Evolutionary conservation across 176 grass and related monocot species (phyloP).

Genomic region (Thalia dealbata): DNA sequence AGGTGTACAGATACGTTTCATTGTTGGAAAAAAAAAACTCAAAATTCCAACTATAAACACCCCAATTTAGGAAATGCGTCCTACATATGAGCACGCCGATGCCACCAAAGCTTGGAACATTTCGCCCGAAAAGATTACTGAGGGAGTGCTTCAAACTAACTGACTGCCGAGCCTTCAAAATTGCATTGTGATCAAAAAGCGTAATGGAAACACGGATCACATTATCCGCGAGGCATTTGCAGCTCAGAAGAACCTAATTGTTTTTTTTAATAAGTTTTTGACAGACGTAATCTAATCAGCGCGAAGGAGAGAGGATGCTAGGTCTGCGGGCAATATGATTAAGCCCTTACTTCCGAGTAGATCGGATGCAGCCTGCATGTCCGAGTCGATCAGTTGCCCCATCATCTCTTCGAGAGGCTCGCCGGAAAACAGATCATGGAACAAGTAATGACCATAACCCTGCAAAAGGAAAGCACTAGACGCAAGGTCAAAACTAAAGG

Average conservation of each 20-base stretch:
- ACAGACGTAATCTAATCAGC: not conserved
- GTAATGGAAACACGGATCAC: not conserved
- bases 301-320: not conserved
- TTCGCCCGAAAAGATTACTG: no score
- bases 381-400: slow-evolving; percentile 20
- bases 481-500: not conserved
- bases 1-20: no score
- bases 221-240: not conserved
- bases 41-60: no score
- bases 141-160: not conserved
- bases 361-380: slow-evolving; percentile 10
- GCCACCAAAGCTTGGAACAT: no score
- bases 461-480: no score
- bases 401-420: slow-evolving; percentile 23
- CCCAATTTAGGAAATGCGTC: no score
- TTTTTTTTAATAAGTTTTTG: not conserved
- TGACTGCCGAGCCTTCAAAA: not conserved
- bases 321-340: not conserved
- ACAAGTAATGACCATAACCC: slow-evolving; percentile 21
- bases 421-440: slow-evolving; percentile 4
- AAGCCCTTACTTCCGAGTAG: slow-evolving; percentile 16
- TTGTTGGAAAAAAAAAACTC: no score
- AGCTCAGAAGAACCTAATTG: not conserved
- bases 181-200: not conserved
- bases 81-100: no score